Evolutionary conservation across 176 grass and related monocot genomes (phyloP).

Genomic region (Oryza australiensis): DNA sequence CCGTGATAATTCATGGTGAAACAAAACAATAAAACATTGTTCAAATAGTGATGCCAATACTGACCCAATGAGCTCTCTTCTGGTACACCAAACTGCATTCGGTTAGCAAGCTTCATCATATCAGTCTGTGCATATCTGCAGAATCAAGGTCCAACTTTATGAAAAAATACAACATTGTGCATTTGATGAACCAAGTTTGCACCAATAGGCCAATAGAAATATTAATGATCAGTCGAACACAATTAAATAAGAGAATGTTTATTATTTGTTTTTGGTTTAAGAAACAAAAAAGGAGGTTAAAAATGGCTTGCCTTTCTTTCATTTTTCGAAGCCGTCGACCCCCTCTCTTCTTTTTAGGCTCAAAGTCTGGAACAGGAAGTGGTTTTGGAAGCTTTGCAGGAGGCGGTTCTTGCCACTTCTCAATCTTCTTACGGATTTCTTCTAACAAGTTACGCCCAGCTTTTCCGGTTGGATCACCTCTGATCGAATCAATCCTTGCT

Average conservation of each 20-base stretch:
- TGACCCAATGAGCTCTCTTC: slow-evolving; percentile 90
- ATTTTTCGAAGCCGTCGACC: slow-evolving; percentile 74
- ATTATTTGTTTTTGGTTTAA: not conserved
- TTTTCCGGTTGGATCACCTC: slow-evolving; percentile 90
- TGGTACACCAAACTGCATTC: slow-evolving; percentile 78
- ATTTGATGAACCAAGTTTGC: not conserved
- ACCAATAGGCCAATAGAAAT: not conserved
- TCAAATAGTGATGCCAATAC: not conserved
- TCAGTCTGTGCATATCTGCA: slow-evolving; percentile 83
- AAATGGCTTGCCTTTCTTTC: slow-evolving; percentile 73
- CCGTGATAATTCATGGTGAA: not conserved
- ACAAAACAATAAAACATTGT: not conserved
- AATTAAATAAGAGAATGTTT: not conserved
- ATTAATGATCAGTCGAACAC: not conserved
- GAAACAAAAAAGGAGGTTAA: not conserved
- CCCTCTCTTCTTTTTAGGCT: slow-evolving; percentile 87
- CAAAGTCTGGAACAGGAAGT: slow-evolving; percentile 74
- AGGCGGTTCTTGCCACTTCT: slow-evolving; percentile 85
- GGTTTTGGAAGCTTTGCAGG: slow-evolving; percentile 85
- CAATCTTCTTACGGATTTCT: slow-evolving; percentile 76
- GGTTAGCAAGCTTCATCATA: slow-evolving; percentile 86
- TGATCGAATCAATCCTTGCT: slow-evolving; percentile 72
- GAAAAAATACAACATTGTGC: not conserved
- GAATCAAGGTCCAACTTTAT: slow-evolving; percentile 6
- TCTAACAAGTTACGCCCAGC: slow-evolving; percentile 65